A percentile compares a stretch with the other conserved stretches of the same genome.
Conservation (phyloP, 2,329 filamentous ascomycete species). For the Hysterium pulicare region DNA sequence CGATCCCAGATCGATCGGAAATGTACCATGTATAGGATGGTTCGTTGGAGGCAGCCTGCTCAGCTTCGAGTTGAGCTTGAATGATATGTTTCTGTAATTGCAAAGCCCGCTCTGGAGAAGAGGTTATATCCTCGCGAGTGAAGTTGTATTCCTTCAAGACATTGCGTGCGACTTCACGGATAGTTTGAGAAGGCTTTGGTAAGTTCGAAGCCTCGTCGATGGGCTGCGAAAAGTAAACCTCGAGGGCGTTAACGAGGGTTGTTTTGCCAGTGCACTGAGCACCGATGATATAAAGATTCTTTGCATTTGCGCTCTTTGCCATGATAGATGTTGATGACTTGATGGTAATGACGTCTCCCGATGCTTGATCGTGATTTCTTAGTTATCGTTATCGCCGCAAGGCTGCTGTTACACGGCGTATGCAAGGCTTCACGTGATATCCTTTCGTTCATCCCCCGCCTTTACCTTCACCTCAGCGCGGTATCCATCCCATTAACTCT, state of each 20-base stretch:
- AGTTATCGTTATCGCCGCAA: not conserved
- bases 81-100: conserved; percentile 41
- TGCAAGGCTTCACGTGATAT: conserved; percentile 3
- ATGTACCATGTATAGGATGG: conserved; percentile 32
- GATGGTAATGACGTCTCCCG: too few species aligned
- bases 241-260: conserved; percentile 39
- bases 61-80: conserved; percentile 32
- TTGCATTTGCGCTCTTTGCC: too few species aligned
- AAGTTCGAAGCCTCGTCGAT: not conserved
- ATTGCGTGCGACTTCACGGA: conserved; percentile 40
- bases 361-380: conserved; percentile 1
- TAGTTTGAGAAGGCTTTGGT: conserved; percentile 13
- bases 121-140: conserved; percentile 33
- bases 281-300: conserved; percentile 43
- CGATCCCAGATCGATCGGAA: conserved; percentile 44
- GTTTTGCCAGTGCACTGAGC: conserved; percentile 48
- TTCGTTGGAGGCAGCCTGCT: conserved; percentile 13
- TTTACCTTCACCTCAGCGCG: too few species aligned
- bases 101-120: conserved; percentile 23
- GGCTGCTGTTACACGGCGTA: conserved; percentile 1
- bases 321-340: too few species aligned
- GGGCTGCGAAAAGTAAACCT: conserved; percentile 15
- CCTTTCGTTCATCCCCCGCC: not conserved
- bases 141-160: conserved; percentile 34
- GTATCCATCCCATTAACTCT: too few species aligned